phyloP scores from a whole-genome alignment of 768 basidiomycete genomes.

The Tylopilus sp. region DNA sequence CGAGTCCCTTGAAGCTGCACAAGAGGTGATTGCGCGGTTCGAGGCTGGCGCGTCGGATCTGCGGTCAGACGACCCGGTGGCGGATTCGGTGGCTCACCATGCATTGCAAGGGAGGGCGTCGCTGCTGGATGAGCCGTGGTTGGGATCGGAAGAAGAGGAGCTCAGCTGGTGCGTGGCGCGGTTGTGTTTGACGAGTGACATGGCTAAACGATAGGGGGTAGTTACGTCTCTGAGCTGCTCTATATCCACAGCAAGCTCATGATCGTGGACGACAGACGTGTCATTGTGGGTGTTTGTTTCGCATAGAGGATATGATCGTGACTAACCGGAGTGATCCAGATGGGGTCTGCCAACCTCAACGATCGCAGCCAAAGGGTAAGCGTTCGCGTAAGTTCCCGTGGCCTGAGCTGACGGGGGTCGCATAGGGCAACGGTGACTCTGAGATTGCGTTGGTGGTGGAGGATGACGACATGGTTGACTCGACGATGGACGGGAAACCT shows the following conservation, averaged over 20 bases:
- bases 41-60: conserved; percentile 57
- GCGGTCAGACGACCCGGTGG: conserved; percentile 58
- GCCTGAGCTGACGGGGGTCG: conserved; percentile 5
- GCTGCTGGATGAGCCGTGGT: conserved; percentile 78
- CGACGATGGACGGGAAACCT: conserved; percentile 73
- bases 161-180: conserved; percentile 59
- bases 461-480: conserved; percentile 73
- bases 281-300: conserved; percentile 59
- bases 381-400: neutral
- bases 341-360: conserved; percentile 93
- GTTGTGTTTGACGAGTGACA: neutral
- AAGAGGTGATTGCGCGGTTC: conserved; percentile 64
- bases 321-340: conserved; percentile 40
- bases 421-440: conserved; percentile 86
- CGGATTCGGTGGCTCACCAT: conserved; percentile 82
- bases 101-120: conserved; percentile 59
- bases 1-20: conserved; percentile 60
- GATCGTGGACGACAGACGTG: conserved; percentile 90
- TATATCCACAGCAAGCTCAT: conserved; percentile 90
- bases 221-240: conserved; percentile 75
- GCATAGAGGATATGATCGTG: neutral
- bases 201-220: conserved; percentile 26
- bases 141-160: conserved; percentile 82
- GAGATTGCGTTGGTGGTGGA: conserved; percentile 94
- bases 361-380: conserved; percentile 77